Percentiles rank a stretch among this genome's conserved stretches.
Conservation (phyloP, 1,284 basidiomycete genomes). For the Somion occarium region DNA sequence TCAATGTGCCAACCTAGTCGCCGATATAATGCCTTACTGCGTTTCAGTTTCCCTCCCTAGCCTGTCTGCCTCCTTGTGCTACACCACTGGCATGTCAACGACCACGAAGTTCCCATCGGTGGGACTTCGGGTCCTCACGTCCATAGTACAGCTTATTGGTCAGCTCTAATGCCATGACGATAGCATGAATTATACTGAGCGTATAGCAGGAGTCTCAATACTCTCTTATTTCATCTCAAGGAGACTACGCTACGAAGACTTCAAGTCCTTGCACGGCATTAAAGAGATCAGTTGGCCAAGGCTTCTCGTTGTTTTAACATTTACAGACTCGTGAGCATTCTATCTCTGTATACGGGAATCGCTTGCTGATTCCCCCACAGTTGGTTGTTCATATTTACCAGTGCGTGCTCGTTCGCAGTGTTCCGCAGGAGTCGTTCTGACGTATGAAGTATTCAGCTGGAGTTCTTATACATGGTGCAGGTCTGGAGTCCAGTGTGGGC, state of each 20-base stretch:
- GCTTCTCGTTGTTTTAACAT: conserved; percentile 24
- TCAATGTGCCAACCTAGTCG: neutral
- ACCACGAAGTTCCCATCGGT: conserved; percentile 18
- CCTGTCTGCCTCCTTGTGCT: neutral
- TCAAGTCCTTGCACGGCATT: conserved; percentile 20
- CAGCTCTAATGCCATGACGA: neutral
- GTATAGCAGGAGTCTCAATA: conserved; percentile 24
- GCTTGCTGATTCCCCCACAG: conserved; percentile 11
- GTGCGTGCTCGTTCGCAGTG: conserved; percentile 16
- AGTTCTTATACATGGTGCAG: conserved; percentile 34
- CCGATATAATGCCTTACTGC: neutral
- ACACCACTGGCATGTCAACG: neutral
- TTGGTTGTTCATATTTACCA: conserved; percentile 31
- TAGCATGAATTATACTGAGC: neutral
- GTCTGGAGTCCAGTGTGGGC: conserved; percentile 25
- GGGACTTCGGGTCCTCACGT: conserved; percentile 23
- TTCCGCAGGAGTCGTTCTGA: neutral
- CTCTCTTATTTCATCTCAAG: conserved; percentile 27
- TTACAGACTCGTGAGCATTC: conserved; percentile 26
- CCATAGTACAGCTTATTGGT: conserved; percentile 26
- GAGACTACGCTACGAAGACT: conserved; percentile 18
- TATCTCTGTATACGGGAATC: neutral
- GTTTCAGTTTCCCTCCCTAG: neutral
- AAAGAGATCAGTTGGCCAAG: conserved; percentile 22
- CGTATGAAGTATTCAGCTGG: conserved; percentile 20